Evolutionary conservation across 192 early-diverging fungal genomes (phyloP).

Genomic region (Dissophora ornata): DNA sequence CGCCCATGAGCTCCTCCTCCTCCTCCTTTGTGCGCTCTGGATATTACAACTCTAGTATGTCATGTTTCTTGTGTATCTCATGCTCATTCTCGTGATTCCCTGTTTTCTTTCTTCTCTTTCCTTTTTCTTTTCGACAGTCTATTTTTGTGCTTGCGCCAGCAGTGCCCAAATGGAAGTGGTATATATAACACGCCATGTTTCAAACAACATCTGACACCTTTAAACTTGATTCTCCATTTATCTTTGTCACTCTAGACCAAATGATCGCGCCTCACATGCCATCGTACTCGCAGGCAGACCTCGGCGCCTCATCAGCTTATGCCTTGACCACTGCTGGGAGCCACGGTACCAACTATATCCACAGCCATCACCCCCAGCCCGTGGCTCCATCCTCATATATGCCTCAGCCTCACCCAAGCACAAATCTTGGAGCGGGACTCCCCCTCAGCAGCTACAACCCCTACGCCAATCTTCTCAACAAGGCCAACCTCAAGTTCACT

Average conservation of each 20-base stretch:
- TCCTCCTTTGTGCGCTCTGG: slow-evolving; percentile 28
- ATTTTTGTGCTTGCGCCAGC: background rate
- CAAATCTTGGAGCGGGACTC: slow-evolving; percentile 8
- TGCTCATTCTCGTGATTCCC: too few species aligned
- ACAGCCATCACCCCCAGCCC: slow-evolving; percentile 35
- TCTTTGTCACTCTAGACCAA: slow-evolving; percentile 12
- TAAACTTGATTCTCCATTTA: too few species aligned
- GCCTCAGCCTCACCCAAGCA: slow-evolving; percentile 42
- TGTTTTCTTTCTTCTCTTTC: background rate
- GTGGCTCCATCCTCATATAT: slow-evolving; percentile 45
- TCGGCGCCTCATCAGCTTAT: slow-evolving; percentile 12
- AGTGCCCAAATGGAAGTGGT: too few species aligned
- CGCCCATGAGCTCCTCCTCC: slow-evolving; percentile 26
- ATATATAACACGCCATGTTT: too few species aligned
- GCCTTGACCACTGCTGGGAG: slow-evolving; percentile 12
- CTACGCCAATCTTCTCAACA: slow-evolving; percentile 34
- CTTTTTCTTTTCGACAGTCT: slow-evolving; percentile 1
- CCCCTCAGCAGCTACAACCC: slow-evolving; percentile 31
- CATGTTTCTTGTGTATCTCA: slow-evolving; percentile 6
- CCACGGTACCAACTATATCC: slow-evolving; percentile 36
- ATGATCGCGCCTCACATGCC: slow-evolving; percentile 34
- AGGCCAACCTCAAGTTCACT: slow-evolving; percentile 45
- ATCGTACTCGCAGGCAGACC: slow-evolving; percentile 37
- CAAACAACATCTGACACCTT: too few species aligned
- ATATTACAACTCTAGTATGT: slow-evolving; percentile 48